Evolutionary conservation across 106 monocot genomes (phyloP), one percentile per base, ranked within the genome.

Genomic region (Chionographis japonica): DNA sequence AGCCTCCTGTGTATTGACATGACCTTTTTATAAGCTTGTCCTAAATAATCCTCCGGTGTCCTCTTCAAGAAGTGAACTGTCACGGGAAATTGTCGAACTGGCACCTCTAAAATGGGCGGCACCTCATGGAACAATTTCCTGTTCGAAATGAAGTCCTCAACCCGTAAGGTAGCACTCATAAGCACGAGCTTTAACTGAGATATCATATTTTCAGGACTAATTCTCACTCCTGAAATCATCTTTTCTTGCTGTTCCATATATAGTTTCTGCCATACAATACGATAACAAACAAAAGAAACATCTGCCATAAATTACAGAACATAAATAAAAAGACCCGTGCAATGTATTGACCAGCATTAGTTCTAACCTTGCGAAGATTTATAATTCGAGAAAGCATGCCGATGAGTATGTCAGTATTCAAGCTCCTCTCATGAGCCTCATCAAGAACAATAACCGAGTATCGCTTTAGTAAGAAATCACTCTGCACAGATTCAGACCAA

Each of bases 361-460:
- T 64, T 72, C 55, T 58, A 56, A 98, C 98, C 73, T 98, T 69
- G 16, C 97, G 87, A 53, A 87, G 49, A 67, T 70, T 81, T 74
- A 98, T 75, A 41, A 98, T 78, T 36, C 93, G 79, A 50, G 98
- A 92, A 60, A 92, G 83, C 98, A 98, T 98, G 72, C 98, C 92
- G 43, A 98, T 81, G 16, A 98, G 87, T 68, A 98, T 87, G 75
- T 98, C 98, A 12, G 90, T 98, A 68, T 92, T 98, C 70, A 98
- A 85, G 64, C 98, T 98, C 79, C 98, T 89, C 70, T 98, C 98
- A 68, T 98, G 98, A 71, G 93, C 98, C 75, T 98, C 98, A 79
- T 98, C 98, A 46, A 98, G 65, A 63, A 98, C 88, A 20, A 98
- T 81, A 54, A 98, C 72, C 50, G 98, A 98, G 68, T 93, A 98